phyloP scores from a whole-genome alignment of 495 filamentous ascomycete genomes.

The Sordaria brevicollis region DNA sequence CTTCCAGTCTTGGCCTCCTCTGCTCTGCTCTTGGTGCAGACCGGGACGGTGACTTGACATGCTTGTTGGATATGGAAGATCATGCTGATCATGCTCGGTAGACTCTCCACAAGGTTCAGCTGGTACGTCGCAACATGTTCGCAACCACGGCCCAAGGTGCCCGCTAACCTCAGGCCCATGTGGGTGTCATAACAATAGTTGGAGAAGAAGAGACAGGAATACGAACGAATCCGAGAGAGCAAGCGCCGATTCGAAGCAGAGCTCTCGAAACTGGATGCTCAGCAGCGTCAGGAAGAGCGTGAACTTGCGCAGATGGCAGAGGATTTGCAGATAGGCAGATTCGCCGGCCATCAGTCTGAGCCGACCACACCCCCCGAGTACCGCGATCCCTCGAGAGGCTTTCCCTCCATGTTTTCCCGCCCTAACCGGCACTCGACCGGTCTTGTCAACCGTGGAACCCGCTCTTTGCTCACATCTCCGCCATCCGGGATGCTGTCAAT shows the following conservation, averaged over 20 bases:
- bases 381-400: constrained; percentile 53
- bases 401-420: constrained; percentile 62
- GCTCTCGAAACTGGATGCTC: constrained; percentile 74
- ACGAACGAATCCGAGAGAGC: constrained; percentile 77
- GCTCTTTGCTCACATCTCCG: constrained; percentile 57
- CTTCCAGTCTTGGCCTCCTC: neutral
- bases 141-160: neutral
- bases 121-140: constrained; percentile 33
- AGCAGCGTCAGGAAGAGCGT: constrained; percentile 66
- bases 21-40: neutral
- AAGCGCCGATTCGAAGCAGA: constrained; percentile 77
- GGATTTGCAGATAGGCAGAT: constrained; percentile 43
- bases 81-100: constrained; percentile 13
- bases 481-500: constrained; percentile 42
- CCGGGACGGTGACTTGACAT: neutral
- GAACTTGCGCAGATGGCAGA: constrained; percentile 75
- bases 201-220: constrained; percentile 84
- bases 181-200: constrained; percentile 43
- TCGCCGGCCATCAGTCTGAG: constrained; percentile 70
- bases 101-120: constrained; percentile 49
- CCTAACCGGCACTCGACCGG: constrained; percentile 76
- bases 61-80: neutral
- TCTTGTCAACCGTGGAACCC: constrained; percentile 59
- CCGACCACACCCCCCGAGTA: constrained; percentile 96
- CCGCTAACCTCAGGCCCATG: constrained; percentile 7